These are phyloP conservation scores for Diaporthe helianthi DNA, from an alignment of 2,329 filamentous ascomycete species.

Conservation along the genomic window DNA sequence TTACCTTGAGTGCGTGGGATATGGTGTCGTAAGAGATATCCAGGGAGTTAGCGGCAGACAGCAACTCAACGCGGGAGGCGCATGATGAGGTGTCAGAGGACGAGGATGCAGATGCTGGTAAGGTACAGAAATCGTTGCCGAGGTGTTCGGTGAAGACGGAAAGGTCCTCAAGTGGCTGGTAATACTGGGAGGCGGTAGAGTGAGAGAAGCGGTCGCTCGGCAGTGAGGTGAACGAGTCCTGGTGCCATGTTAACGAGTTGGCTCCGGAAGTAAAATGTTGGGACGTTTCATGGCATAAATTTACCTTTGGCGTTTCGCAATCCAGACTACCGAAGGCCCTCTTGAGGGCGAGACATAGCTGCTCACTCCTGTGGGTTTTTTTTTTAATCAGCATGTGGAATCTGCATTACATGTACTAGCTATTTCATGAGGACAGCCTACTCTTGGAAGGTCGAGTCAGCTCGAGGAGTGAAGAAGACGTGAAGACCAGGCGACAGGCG, in stretches of 20 bases:
- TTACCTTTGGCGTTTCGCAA: slow-evolving; percentile 45
- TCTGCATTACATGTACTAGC: neutral
- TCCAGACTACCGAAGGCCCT: slow-evolving; percentile 45
- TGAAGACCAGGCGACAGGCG: slow-evolving; percentile 82
- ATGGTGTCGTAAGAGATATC: slow-evolving; percentile 80
- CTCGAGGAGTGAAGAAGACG: slow-evolving; percentile 73
- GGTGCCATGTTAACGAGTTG: slow-evolving; percentile 18
- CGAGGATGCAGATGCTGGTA: slow-evolving; percentile 43
- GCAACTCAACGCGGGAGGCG: slow-evolving; percentile 50
- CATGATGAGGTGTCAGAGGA: slow-evolving; percentile 49
- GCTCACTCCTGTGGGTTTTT: slow-evolving; percentile 35
- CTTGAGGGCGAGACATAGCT: slow-evolving; percentile 43
- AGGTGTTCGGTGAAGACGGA: slow-evolving; percentile 61
- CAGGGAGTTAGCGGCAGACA: slow-evolving; percentile 65
- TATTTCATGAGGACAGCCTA: slow-evolving; percentile 35
- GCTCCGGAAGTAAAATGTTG: neutral
- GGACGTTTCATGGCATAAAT: slow-evolving; percentile 30
- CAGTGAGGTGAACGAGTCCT: slow-evolving; percentile 69
- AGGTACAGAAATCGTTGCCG: slow-evolving; percentile 58
- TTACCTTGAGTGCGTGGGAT: slow-evolving; percentile 69
- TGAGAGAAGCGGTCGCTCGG: slow-evolving; percentile 64
- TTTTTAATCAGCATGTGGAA: slow-evolving; percentile 15
- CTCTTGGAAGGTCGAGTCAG: slow-evolving; percentile 42
- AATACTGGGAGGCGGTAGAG: slow-evolving; percentile 73
- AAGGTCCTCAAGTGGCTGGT: slow-evolving; percentile 68